Evolutionary conservation across 306 rosid species (phyloP).

Genomic region (Medicago lupulina): DNA sequence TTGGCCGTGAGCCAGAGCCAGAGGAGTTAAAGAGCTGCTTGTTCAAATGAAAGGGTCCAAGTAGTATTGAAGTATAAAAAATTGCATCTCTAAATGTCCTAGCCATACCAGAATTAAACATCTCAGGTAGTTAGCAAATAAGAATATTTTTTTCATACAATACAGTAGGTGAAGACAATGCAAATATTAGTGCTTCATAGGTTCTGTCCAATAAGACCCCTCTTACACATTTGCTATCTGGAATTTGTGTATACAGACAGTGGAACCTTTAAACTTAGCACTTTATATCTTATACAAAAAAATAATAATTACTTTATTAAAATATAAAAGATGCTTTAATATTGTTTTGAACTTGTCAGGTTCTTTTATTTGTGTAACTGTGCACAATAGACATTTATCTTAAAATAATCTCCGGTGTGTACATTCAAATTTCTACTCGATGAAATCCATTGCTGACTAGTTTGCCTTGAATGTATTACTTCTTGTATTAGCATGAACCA

Average conservation of each 20-base stretch:
- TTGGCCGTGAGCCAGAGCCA: background rate
- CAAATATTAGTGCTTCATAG: background rate
- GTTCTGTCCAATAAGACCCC: background rate
- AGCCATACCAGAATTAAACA: background rate
- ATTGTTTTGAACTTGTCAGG: constrained; percentile 23
- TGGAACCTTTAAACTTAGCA: constrained; percentile 2
- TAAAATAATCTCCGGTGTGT: background rate
- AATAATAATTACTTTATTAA: background rate
- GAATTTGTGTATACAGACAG: background rate
- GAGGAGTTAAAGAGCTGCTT: background rate
- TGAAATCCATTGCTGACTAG: background rate
- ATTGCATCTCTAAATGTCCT: background rate
- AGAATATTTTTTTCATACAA: background rate
- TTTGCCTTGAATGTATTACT: background rate
- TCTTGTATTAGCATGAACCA: constrained; percentile 58
- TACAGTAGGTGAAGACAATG: background rate
- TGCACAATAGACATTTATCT: background rate
- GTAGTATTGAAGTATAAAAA: background rate
- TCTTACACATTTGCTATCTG: background rate
- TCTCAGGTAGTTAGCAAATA: background rate
- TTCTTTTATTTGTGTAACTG: constrained; percentile 1
- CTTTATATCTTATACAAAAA: background rate
- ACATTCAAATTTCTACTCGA: constrained; percentile 8
- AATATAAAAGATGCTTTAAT: constrained; percentile 12
- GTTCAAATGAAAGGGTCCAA: background rate